These are phyloP conservation scores for Phytopythium vexans DNA, from an alignment of 352 stramenopile genomes.

Conservation along the genomic window DNA sequence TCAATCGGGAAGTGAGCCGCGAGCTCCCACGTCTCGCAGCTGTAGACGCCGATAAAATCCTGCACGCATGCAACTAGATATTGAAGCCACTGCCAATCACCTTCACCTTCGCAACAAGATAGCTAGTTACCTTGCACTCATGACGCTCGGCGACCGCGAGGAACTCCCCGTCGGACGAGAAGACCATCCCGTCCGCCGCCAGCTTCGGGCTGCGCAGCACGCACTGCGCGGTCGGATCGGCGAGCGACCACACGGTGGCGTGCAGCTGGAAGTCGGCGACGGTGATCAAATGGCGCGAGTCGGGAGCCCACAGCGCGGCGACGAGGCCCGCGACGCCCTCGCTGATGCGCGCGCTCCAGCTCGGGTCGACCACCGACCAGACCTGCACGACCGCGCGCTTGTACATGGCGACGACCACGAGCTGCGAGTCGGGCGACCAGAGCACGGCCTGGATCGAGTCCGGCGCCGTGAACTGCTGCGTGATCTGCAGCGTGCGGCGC, in stretches of 20 bases:
- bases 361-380: conserved; percentile 62
- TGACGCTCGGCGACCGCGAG: conserved; percentile 68
- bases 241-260: conserved; percentile 75
- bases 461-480: conserved; percentile 58
- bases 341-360: conserved; percentile 70
- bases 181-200: conserved; percentile 55
- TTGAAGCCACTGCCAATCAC: neutral
- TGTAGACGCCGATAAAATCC: conserved; percentile 80
- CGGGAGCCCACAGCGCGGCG: conserved; percentile 45
- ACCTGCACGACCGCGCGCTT: conserved; percentile 72
- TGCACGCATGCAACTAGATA: conserved; percentile 6
- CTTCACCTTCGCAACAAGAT: neutral
- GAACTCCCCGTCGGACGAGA: conserved; percentile 52
- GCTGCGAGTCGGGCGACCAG: conserved; percentile 65
- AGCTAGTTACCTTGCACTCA: conserved; percentile 60
- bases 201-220: conserved; percentile 73
- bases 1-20: conserved; percentile 65
- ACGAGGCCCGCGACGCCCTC: conserved; percentile 71
- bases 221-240: conserved; percentile 49
- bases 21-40: conserved; percentile 70
- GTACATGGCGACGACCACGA: conserved; percentile 59
- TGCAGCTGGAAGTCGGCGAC: conserved; percentile 86
- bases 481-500: conserved; percentile 41
- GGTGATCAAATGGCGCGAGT: conserved; percentile 66
- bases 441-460: conserved; percentile 52